Base-by-base conservation (phyloP, 495 filamentous ascomycete genomes). In the Xylaria sp. region DNA sequence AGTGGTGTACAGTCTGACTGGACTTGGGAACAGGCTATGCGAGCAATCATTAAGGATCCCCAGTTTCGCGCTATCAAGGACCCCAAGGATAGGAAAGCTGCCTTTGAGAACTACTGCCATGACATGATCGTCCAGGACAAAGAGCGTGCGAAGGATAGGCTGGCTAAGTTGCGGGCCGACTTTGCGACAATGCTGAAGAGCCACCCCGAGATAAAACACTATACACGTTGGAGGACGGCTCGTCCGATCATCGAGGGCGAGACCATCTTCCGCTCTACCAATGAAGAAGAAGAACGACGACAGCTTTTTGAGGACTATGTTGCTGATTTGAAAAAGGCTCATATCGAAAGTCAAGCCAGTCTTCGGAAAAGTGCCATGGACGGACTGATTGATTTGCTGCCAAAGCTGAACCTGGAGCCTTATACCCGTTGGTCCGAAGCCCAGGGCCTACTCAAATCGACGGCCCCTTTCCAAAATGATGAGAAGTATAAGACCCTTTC, bases 171-270 rank as follows among this genome's bases (percentile, higher is more conserved):
- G 74, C 93, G 94, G 72, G 86, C 92, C 80, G 95, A 98, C 84
- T 99, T 98, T 83, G 91, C 90, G 75, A 95, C 90, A 66, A 99
- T 99, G 96, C 86, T 98, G 74, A 93, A 91, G 80, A 95, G 94
- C 71, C 97, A 98, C 80, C 93, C 95, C 75, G 96, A 98, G 83
- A 98, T 99, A 79, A 97, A 95, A 82, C 90, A 97, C 74, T 98
- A 97, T 82, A 98, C 95, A 70, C 92, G 95, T 67, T 99, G 97
- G 97, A 98, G 93, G 86, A 98, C 93, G 40, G 95, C 95, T 68
- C 91, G 93, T 52, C 94, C 94, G 21, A 97, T 97, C 62, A 96
- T 99, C 76, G 93, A 98, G 81, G 92, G 92, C 61, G 96, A 99
- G 85, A 94, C 93, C 31, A 97, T 95, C 68, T 99, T 98, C 84